These are phyloP conservation scores for Thalassiosira ordinaria DNA, from an alignment of 352 stramenopile genomes.

Conservation along the genomic window DNA sequence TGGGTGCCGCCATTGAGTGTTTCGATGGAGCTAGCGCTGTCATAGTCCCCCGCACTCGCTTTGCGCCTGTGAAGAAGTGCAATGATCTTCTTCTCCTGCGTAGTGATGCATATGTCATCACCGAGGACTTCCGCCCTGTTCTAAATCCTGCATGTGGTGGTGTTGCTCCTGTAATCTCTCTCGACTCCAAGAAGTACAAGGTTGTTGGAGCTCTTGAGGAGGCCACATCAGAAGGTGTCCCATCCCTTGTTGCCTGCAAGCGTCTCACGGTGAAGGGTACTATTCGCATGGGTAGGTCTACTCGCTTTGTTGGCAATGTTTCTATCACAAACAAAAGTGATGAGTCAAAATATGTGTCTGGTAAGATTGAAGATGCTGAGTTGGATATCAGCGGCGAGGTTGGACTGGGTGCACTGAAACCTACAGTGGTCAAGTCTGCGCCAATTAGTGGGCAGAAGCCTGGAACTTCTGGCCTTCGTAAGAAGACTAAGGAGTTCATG, in stretches of 20 bases:
- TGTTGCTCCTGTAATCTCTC: conserved; percentile 92
- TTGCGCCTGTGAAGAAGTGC: conserved; percentile 99
- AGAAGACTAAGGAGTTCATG: conserved; percentile 99
- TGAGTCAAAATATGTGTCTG: conserved; percentile 94
- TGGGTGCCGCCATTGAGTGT: conserved; percentile 97
- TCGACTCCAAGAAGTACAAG: conserved; percentile 99
- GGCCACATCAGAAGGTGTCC: conserved; percentile 91
- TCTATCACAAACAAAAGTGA: conserved; percentile 94
- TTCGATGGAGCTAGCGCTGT: conserved; percentile 97
- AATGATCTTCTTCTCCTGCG: conserved; percentile 97
- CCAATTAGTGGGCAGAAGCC: conserved; percentile 90
- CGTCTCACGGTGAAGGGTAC: conserved; percentile 95
- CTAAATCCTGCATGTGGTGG: conserved; percentile 92
- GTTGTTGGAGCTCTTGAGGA: conserved; percentile 96
- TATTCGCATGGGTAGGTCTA: conserved; percentile 91
- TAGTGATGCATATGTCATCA: conserved; percentile 97
- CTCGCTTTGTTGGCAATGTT: conserved; percentile 92
- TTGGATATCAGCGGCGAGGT: conserved; percentile 93
- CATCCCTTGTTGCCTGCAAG: conserved; percentile 94
- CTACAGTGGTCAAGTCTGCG: conserved; percentile 73
- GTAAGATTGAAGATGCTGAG: conserved; percentile 93
- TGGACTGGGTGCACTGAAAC: conserved; percentile 89
- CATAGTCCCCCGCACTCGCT: conserved; percentile 94
- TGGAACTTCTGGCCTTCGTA: conserved; percentile 97
- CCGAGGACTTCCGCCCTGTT: conserved; percentile 93